Base-by-base conservation (phyloP, 2,329 filamentous ascomycete genomes). In the Sporothrix sp. region DNA sequence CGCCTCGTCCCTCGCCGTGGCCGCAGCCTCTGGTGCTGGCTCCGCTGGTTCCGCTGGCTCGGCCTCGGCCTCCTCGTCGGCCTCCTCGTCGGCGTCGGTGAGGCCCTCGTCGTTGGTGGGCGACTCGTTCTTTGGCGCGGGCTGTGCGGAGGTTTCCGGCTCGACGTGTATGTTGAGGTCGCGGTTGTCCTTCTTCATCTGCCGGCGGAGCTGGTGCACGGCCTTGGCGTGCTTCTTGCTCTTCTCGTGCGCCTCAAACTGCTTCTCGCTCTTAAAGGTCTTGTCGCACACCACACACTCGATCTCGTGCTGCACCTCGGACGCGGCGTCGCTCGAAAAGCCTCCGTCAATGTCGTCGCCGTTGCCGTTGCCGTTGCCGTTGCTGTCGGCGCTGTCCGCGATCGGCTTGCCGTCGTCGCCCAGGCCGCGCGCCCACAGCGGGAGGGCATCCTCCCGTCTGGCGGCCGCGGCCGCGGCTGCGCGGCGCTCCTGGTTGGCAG, bases 171-270 rank as follows among this genome's bases (percentile, higher is more conserved):
- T 61, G 37, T 76, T 67, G 8, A 88, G 65, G 44, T 81, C 73
- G 42, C 73, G 71, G 59, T 90, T 84, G 60, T 98, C 86, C 58
- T 83, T 81, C 58, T 76, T 79, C 89, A 98, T 95, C 63, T 93
- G 83, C 60, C 79, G 76, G 60, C 81, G 81, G 35, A 98, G 68
- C 54, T 89, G 79, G 58, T 90, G 83, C 7, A 96, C 76, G 2
- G 88, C 84, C 63, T 95, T 97, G 54, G 83, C 68, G 61, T 98
- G 93, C 67, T 97, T 98, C 66, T 95, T 98, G 72, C 91, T 97
- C 69, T 85, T 88, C 68, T 96, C 90, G 61, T 98, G 93, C 3
- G 85, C 84, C 60, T 94, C 82, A 54, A 85, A 89, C 62, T 97
- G 91, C 57, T 88, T 89, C 63, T 95, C 86, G 61, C 90, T 97